Evolutionary conservation across 2,329 filamentous ascomycete genomes (phyloP).

Genomic region (Exophiala bonariae): DNA sequence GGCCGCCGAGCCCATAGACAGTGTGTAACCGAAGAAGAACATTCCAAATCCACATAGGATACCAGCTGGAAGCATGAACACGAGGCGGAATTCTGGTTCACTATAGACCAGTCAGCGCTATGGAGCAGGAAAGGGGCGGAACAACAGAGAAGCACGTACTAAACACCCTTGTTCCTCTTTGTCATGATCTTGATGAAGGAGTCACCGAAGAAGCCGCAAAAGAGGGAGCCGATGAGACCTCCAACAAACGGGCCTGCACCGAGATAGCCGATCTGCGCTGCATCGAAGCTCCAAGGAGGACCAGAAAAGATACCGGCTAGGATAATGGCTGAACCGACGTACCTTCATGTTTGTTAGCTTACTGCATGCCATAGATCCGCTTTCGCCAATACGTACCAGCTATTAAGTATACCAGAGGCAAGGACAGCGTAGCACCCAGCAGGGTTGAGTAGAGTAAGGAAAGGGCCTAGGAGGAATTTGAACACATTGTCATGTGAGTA

Average conservation of each 20-base stretch:
- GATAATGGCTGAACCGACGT: constrained; percentile 28
- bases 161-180: constrained; percentile 42
- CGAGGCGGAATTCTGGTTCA: constrained; percentile 32
- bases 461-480: constrained; percentile 31
- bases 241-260: constrained; percentile 20
- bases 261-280: constrained; percentile 31
- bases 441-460: constrained; percentile 33
- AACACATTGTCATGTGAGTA: constrained; percentile 23
- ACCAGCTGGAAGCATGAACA: constrained; percentile 27
- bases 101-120: constrained; percentile 13
- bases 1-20: constrained; percentile 20
- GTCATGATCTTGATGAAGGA: constrained; percentile 38
- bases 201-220: constrained; percentile 39
- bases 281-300: constrained; percentile 33
- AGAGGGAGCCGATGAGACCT: constrained; percentile 33
- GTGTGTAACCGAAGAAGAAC: constrained; percentile 31
- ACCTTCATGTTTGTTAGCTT: constrained; percentile 7
- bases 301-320: constrained; percentile 34
- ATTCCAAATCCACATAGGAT: constrained; percentile 29
- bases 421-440: constrained; percentile 30
- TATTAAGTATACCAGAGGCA: constrained; percentile 26
- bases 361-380: no score
- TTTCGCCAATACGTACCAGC: constrained; percentile 24
- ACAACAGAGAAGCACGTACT: constrained; percentile 24
- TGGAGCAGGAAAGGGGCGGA: neutral